Base-by-base conservation (phyloP, 495 filamentous ascomycete species). In the Saxophila tyrrhenica region DNA sequence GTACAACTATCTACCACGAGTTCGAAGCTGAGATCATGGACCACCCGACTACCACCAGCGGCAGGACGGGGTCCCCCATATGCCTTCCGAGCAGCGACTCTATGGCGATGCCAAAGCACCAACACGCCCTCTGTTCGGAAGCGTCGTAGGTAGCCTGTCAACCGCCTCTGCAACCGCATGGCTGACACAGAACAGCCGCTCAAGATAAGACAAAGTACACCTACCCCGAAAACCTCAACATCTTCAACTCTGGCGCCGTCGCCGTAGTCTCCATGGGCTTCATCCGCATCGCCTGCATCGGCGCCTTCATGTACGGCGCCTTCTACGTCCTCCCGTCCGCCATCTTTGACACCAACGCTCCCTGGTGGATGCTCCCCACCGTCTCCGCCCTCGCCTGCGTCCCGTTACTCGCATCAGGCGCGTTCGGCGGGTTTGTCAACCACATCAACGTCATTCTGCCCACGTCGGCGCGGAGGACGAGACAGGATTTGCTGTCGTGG, bases 161-260 rank as follows among this genome's bases (percentile, higher is more conserved):
- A n/a, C n/a, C n/a, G n/a, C n/a, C n/a, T n/a, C n/a, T n/a, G n/a
- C n/a, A n/a, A n/a, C n/a, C n/a, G n/a, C n/a, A n/a, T n/a, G n/a
- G n/a, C n/a, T n/a, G n/a, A n/a, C n/a, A n/a, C n/a, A n/a, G 16
- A 39, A 39, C 35, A 39, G 16, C 35, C 35, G 16, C 16, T 39
- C 16, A 39, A 39, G 9, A 39, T 39, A n/a, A 44, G 5, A 44
- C 41, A 8, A 22, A 22, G 16, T 48, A 45, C 48, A 24, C 9
- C 13, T 73, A 70, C 57, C 78, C 78, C 0, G 84, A 87, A 60
- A 71, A 71, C 15, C 70, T 89, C 10, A 70, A 86, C 53, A 74
- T 91, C 56, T 90, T 85, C 61, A 79, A 87, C 73, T 82, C 80
- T 39, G 85, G 86, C 57, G 83, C 78, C 8, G 73, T 72, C 17